Evolutionary conservation across 805 yeast species (phyloP), one percentile per base, ranked within the genome.

Genomic region (fission yeast (Schizosaccharomyces pombe)): DNA sequence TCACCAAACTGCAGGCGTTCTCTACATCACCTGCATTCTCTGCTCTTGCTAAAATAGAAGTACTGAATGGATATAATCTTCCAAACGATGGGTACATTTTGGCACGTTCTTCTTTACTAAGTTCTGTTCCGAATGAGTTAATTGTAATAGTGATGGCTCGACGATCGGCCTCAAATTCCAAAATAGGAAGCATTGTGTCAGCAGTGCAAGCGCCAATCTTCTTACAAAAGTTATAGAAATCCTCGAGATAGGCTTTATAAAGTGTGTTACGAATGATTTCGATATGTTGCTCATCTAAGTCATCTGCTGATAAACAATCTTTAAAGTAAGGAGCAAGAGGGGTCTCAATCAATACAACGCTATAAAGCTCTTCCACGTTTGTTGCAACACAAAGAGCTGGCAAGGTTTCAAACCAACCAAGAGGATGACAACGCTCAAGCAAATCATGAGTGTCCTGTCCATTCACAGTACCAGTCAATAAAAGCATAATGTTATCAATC

Each of bases 361-460:
- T 82, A 70, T 89, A 91, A 62, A 91, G 74, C n/a, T 91, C 78
- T 62, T 86, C 95, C 56, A 89, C 78, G 67, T 89, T 97, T 1
- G 95, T 85, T 52, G 97, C 96, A 53, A 89, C 91, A 14, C 91
- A 77, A 56, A 91, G 73, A 0, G 97, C 89, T 34, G 98, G 98
- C 60, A 91, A 76, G 5, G 97, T 89, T 61, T 91, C 98, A 63
- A 91, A 91, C 95, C 96, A 87, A 49, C 99, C 99, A 61, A 91
- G 73, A 0, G 98, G 98, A 65, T 91, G 94, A 66, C 95, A 86
- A 65, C 95, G 79, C 57, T 79, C 78, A 62, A 91, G 74, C 54
- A 93, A 81, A 63, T 91, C 98, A 47, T 78, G 69, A 63, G 84
- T 79, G 67, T 93, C 95, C 63, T 97, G 76, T 63, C 87, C 94